A percentile compares a stretch with the other conserved stretches of the same genome.
These are phyloP conservation scores for Drechslerella coelobrocha DNA, from an alignment of 2,329 filamentous ascomycete genomes.

Conservation along the genomic window DNA sequence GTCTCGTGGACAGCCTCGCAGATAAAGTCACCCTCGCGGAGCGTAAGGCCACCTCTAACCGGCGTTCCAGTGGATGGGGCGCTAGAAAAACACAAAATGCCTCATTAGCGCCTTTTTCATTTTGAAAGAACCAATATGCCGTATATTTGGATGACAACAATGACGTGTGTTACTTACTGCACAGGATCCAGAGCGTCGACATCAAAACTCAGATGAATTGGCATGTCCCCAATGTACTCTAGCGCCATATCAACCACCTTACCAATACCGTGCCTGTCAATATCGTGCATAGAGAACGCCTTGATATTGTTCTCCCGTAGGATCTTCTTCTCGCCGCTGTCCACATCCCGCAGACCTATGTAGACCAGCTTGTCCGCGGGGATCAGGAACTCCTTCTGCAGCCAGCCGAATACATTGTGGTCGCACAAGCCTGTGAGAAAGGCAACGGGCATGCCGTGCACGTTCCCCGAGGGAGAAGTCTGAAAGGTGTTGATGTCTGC, in stretches of 20 bases:
- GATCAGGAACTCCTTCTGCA: conserved; percentile 73
- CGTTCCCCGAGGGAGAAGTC: conserved; percentile 85
- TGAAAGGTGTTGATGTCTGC: conserved; percentile 98
- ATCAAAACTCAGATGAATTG: conserved; percentile 96
- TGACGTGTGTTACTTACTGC: no score
- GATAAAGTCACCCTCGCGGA: conserved; percentile 96
- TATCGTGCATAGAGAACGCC: conserved; percentile 98
- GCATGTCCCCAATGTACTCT: conserved; percentile 92
- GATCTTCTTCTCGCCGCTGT: conserved; percentile 91
- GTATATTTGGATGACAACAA: conserved; percentile 9
- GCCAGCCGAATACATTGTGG: conserved; percentile 83
- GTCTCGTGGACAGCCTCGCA: conserved; percentile 85
- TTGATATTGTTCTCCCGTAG: conserved; percentile 87
- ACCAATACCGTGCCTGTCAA: conserved; percentile 94
- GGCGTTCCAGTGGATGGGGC: conserved; percentile 95
- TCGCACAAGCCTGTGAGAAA: conserved; percentile 86
- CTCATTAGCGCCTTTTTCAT: not conserved
- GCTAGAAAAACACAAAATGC: conserved; percentile 59
- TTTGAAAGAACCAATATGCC: not conserved
- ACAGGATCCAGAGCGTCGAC: conserved; percentile 94
- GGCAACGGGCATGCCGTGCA: conserved; percentile 96
- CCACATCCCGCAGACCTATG: conserved; percentile 92
- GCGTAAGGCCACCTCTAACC: conserved; percentile 87
- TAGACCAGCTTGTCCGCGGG: conserved; percentile 89
- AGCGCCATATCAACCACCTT: conserved; percentile 98